Evolutionary conservation across 1,284 basidiomycete genomes (phyloP), one percentile per base, ranked within the genome.

Genomic region (Tetrapyrgos nigripes): DNA sequence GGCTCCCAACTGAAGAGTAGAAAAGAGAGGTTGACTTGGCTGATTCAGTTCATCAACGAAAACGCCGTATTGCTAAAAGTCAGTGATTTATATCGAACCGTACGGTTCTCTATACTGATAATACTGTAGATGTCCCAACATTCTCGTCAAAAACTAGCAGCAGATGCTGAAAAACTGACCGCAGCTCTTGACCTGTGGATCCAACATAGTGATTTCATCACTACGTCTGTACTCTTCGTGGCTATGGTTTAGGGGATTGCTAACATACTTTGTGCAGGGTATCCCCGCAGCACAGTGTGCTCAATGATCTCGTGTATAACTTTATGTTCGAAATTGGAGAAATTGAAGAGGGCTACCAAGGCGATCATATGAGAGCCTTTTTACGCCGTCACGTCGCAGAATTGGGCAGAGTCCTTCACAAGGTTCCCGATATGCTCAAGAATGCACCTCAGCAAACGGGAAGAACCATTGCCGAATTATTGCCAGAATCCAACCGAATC

Each of bases 151-250:
- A 80, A 82, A 35, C 78, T 99, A 40, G 89, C 88, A 26, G 84
- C 83, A n/a, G 91, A 98, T 70, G 93, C 94, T 1, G 96, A 98
- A 76, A 93, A 94, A 65, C 78, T 98, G 13, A 89, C 90, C 61
- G 91, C 93, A 1, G 89, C 88, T 3, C 84, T 89, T 58, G 89
- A 93, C 40, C 78, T 98, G 19, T 99, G 97, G 97, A 70, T 87
- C 27, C 82, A 84, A 65, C 88, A 96, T 70, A 95, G 96, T 68
- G 84, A 89, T 26, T 77, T 83, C 26, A 76, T 89, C n/a, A 76
- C 37, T 17, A 17, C 80, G 88, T 91, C 69, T 55, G 86, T 74
- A 27, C 24, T 24, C 46, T 35, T 37, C 29, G n/a, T n/a, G n/a
- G n/a, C 27, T 50, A 51, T 26, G n/a, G 57, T 29, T 56, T 40